Evolutionary conservation across 257 asterid species (phyloP), one percentile per base, ranked within the genome.

Genomic region (Solanum etuberosum): DNA sequence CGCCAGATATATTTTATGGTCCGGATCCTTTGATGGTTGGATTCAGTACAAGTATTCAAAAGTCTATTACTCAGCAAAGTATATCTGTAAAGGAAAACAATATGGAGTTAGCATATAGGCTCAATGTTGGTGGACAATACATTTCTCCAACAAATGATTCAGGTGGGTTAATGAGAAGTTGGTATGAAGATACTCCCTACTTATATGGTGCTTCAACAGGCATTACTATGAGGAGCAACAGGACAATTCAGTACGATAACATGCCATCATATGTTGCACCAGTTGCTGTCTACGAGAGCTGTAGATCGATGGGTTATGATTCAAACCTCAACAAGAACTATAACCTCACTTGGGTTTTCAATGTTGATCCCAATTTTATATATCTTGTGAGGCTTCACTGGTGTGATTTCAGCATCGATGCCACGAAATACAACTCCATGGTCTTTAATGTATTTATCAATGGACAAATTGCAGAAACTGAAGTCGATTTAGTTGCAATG

Each of bases 141-240:
- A 90, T 95, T 15, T 85, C 94, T 3, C 94, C 98, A 0, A 7
- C 57, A 8, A 93, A 93, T 5, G 99, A 97, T 51, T 91, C 98
- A 0, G 95, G 88, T 6, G 97, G 98, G 3, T 90, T 97, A 5
- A 92, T 91, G 97, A 88, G 99, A 9, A 93, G 96, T 51, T 97
- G 98, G 99, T 97, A 95, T 31, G 98, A 95, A 0, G 98, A 97
- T 10, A 88, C 95, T 27, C 91, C 96, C 5, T 96, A 94, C 81
- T 38, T 93, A 0, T 90, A 76, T 13, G 97, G 96, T 0, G 95
- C 92, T 2, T 89, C 89, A 1, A 16, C n/a, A 0, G 98, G 99
- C 2, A 91, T 93, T 0, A 85, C 96, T 0, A 18, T 72, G 10
- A 68, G 20, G 1, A 92, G 98, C 0, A 90, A 91, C 9, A 74